phyloP scores from a whole-genome alignment of 2,329 filamentous ascomycete species.

The Coleophoma eucalyptorum region DNA sequence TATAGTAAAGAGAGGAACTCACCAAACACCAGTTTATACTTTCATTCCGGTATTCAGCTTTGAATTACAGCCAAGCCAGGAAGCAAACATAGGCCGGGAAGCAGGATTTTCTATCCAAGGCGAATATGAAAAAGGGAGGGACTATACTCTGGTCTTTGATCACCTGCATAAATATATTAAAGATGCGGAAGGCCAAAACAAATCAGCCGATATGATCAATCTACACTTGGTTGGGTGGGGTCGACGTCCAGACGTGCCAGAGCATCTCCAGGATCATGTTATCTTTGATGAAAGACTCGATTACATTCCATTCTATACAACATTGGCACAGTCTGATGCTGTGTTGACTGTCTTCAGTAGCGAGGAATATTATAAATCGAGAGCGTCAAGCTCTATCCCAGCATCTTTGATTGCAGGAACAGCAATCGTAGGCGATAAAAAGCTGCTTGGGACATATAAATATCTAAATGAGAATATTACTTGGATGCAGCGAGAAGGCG shows the following conservation, averaged over 20 bases:
- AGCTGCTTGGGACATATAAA: background rate
- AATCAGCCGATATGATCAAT: background rate
- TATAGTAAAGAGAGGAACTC: background rate
- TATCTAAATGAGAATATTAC: background rate
- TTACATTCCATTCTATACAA: background rate
- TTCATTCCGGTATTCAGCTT: background rate
- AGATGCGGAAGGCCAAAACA: background rate
- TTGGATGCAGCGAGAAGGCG: background rate
- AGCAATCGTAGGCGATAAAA: background rate
- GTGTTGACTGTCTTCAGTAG: background rate
- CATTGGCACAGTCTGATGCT: background rate
- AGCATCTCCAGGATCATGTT: background rate
- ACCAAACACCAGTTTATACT: background rate
- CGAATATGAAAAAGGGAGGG: background rate
- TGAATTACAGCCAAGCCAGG: background rate
- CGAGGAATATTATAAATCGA: background rate
- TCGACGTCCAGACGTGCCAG: background rate
- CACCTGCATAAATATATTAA: background rate
- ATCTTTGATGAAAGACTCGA: constrained; percentile 2
- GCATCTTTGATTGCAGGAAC: background rate
- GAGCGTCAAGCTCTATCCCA: background rate
- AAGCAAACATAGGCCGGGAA: background rate
- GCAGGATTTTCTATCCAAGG: background rate
- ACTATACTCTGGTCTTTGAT: background rate
- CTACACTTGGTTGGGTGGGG: background rate